Base-by-base conservation (phyloP, 345 rosid genomes). In the Gossypium herbaceum region DNA sequence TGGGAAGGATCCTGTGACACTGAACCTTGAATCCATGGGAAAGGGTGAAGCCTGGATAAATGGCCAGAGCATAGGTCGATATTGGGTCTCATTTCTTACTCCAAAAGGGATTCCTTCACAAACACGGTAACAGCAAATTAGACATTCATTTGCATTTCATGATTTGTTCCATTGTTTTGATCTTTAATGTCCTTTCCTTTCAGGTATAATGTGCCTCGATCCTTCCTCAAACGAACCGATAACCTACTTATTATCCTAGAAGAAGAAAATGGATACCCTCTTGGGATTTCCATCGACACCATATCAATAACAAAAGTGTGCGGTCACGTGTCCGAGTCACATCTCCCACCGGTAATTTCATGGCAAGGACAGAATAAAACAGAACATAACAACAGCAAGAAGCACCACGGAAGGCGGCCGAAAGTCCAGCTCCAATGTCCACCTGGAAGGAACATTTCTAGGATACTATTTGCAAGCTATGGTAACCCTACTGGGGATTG, bases 31-130 rank as follows among this genome's bases (percentile, higher is more conserved):
- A 20, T 79, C 92, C 68, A 91, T 92, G 96, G 93, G 96, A 73
- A 92, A 92, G 78, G 97, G 96, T 24, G 90, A 92, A 86, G 89
- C 85, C 72, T 92, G 94, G 92, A 85, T 92, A 68, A 91, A 92
- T 34, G 94, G 94, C 13, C 92, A 84, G 65, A 91, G 93, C 79
- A 89, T 92, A 43, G 94, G 94, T 67, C 87, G 96, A 58, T 91
- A 86, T 59, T 91, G 94, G 97, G 81, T 82, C 57, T 89, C 94
- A 19, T 86, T 85, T 59, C 92, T 44, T 77, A 86, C 87, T 39
- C 61, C 74, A 12, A 72, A 75, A 9, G 92, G 94, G 45, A 71
- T 7, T 45, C 91, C 97, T 77, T 92, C 96, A 70, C 94, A 92
- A 78, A 80, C 71, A 77, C 85, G 97, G 92, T 89, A 69, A 43